Evolutionary conservation across 305 asterid species (phyloP).

Genomic region (Solanum chacoense): DNA sequence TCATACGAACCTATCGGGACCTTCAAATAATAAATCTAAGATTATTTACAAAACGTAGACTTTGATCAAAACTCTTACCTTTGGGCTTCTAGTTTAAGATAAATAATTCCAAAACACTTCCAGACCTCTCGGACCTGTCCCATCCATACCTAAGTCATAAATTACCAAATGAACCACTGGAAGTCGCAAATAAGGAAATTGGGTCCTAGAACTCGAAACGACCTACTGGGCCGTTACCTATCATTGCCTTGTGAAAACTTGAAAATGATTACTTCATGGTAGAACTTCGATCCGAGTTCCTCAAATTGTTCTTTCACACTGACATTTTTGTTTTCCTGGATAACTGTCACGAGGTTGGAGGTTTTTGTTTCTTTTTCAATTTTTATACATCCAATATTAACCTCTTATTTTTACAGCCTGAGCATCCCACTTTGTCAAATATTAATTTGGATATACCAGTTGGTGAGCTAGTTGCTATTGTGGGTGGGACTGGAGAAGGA

Average conservation of each 20-base stretch:
- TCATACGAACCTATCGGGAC: background rate
- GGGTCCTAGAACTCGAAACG: background rate
- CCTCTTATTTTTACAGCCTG: slow-evolving; percentile 31
- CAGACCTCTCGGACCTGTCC: background rate
- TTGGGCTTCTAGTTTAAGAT: background rate
- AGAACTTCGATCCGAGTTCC: background rate
- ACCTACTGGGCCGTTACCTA: background rate
- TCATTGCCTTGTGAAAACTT: background rate
- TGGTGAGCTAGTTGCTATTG: slow-evolving; percentile 83
- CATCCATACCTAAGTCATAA: background rate
- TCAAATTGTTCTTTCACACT: background rate
- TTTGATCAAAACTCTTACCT: background rate
- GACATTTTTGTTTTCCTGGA: background rate
- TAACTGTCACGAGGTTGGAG: background rate
- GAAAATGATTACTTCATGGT: background rate
- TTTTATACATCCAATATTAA: background rate
- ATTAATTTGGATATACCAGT: slow-evolving; percentile 74
- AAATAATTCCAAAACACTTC: background rate
- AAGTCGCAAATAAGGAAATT: background rate
- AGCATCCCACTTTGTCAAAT: slow-evolving; percentile 60
- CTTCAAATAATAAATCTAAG: background rate
- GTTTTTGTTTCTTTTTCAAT: background rate
- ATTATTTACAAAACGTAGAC: background rate
- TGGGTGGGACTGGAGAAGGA: slow-evolving; percentile 97
- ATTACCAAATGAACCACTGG: background rate